Evolutionary conservation across 2,329 filamentous ascomycete genomes (phyloP).

Genomic region (Neonectria sp.): DNA sequence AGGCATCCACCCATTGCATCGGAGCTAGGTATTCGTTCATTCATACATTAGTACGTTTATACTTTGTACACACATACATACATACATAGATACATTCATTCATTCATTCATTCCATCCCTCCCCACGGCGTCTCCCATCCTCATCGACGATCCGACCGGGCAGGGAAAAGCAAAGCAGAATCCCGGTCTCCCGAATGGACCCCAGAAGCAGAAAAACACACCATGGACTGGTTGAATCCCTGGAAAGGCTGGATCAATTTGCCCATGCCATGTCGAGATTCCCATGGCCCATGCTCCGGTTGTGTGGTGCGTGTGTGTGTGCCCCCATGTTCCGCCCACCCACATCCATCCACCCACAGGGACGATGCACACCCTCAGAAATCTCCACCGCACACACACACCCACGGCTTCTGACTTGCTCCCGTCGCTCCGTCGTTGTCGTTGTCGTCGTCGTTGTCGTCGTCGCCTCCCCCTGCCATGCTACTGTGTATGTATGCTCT

Average conservation of each 20-base stretch:
- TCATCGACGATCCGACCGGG: background rate
- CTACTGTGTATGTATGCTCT: constrained; percentile 8
- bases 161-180: background rate
- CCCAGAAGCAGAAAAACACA: constrained; percentile 36
- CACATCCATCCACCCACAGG: constrained; percentile 3
- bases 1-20: too few species aligned
- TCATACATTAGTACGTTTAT: too few species aligned
- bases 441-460: background rate
- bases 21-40: too few species aligned
- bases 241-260: constrained; percentile 36
- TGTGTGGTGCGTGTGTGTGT: too few species aligned
- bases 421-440: constrained; percentile 23
- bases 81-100: too few species aligned
- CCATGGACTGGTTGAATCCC: constrained; percentile 30
- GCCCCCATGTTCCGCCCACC: constrained; percentile 8
- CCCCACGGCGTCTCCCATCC: too few species aligned
- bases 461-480: too few species aligned
- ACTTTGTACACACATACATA: too few species aligned
- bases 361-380: background rate
- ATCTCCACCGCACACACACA: background rate
- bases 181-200: constrained; percentile 31
- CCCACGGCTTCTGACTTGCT: background rate
- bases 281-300: constrained; percentile 36
- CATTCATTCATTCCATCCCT: too few species aligned
- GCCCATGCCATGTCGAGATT: constrained; percentile 42